Percentiles rank a stretch among this genome's conserved stretches.
Conservation (phyloP, 192 early-diverging fungal genomes). For the Allomyces arbusculus region DNA sequence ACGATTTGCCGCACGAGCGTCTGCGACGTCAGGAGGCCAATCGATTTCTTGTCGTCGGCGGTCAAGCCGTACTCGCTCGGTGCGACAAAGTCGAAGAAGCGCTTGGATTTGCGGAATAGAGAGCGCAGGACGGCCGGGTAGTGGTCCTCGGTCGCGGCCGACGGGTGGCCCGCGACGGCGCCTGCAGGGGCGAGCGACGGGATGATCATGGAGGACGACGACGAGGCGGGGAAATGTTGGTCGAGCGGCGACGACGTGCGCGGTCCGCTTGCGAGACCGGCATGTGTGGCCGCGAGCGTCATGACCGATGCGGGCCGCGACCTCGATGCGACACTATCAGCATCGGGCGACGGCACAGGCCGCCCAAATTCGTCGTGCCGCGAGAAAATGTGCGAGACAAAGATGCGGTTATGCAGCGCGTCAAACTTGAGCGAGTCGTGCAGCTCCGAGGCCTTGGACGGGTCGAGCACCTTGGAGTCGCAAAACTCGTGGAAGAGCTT, state of each 20-base stretch:
- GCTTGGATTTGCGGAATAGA: slow-evolving; percentile 62
- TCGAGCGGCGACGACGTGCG: too few relatives aligned
- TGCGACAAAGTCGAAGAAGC: slow-evolving; percentile 81
- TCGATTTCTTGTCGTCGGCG: slow-evolving; percentile 58
- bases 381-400: not conserved
- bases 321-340: too few relatives aligned
- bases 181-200: not conserved
- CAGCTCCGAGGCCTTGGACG: slow-evolving; percentile 74
- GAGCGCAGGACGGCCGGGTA: slow-evolving; percentile 15
- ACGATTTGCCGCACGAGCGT: slow-evolving; percentile 63
- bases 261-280: too few relatives aligned
- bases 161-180: not conserved
- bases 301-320: too few relatives aligned
- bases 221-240: too few relatives aligned
- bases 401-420: slow-evolving; percentile 73
- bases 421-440: slow-evolving; percentile 96
- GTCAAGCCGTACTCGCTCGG: slow-evolving; percentile 85
- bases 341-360: too few relatives aligned
- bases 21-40: slow-evolving; percentile 57
- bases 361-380: not conserved
- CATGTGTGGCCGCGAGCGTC: too few relatives aligned
- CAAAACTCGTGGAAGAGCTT: slow-evolving; percentile 84
- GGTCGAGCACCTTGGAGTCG: slow-evolving; percentile 36
- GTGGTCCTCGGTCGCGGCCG: not conserved
- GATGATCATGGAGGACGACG: not conserved